These are phyloP conservation scores for Malassezia dermatis DNA, from an alignment of 1,284 basidiomycete genomes.

Conservation along the genomic window DNA sequence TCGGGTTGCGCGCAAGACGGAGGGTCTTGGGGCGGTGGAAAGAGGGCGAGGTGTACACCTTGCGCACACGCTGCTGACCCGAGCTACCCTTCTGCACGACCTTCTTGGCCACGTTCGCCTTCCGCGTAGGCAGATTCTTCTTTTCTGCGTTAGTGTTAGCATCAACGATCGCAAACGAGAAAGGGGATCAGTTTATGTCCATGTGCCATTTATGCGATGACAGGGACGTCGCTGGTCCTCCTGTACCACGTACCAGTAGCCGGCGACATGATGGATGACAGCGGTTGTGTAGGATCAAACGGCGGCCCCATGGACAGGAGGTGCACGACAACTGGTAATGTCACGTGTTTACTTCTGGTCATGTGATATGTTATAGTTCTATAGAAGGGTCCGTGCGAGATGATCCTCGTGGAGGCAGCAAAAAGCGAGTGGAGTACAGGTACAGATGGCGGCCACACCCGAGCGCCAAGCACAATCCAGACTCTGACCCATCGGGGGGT, in stretches of 20 bases:
- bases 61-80: conserved; percentile 62
- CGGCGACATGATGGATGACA: conserved; percentile 14
- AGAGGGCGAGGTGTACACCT: conserved; percentile 72
- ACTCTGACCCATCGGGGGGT: not conserved
- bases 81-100: conserved; percentile 80
- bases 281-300: conserved; percentile 11
- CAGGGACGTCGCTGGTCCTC: not conserved
- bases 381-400: conserved; percentile 6
- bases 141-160: conserved; percentile 11
- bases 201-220: not conserved
- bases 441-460: not conserved
- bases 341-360: not conserved
- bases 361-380: conserved; percentile 16
- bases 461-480: not conserved
- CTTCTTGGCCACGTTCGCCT: conserved; percentile 86
- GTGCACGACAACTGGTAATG: not conserved
- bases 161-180: not conserved
- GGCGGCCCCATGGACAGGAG: not conserved
- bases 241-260: conserved; percentile 5
- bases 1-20: conserved; percentile 68
- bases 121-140: conserved; percentile 12
- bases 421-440: not conserved
- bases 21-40: conserved; percentile 98
- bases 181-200: not conserved
- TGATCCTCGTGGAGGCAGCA: not conserved